Conservation (phyloP, 108 stramenopile genomes). For the Stephanodiscus triporus region DNA sequence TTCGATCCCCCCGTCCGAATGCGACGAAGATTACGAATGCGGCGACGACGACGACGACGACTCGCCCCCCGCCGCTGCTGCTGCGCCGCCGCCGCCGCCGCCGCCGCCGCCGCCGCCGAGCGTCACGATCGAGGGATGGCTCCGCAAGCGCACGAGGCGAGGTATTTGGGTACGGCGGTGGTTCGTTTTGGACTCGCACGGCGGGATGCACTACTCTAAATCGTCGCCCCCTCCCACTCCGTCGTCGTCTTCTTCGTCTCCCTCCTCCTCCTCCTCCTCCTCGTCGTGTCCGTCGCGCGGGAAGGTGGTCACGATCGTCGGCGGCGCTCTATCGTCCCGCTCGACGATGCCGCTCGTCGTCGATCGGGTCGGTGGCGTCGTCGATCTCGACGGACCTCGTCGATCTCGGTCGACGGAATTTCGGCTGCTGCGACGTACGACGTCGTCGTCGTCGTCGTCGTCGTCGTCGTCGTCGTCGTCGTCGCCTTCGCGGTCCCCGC, state of each 20-base stretch:
- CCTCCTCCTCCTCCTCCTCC: neutral
- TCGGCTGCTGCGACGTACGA: no score
- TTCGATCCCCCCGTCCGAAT: no score
- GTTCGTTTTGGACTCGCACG: conserved; percentile 1
- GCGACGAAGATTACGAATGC: no score
- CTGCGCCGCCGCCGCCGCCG: no score
- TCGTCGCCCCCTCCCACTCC: conserved; percentile 4
- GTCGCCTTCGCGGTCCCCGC: neutral
- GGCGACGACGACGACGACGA: no score
- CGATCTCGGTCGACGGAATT: neutral
- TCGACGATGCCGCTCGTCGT: neutral
- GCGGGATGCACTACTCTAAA: conserved; percentile 24
- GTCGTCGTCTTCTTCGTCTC: neutral
- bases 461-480: no score
- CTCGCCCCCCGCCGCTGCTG: no score
- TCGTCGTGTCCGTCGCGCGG: neutral
- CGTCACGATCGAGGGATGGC: conserved; percentile 14
- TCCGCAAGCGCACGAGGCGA: conserved; percentile 24
- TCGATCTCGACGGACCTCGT: no score
- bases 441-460: neutral
- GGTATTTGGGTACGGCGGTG: conserved; percentile 8
- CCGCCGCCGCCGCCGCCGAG: no score
- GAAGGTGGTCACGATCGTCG: neutral
- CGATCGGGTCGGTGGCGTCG: no score
- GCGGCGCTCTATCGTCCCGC: neutral